Conservation (phyloP, 106 monocot species). For the Gastrodia elata region DNA sequence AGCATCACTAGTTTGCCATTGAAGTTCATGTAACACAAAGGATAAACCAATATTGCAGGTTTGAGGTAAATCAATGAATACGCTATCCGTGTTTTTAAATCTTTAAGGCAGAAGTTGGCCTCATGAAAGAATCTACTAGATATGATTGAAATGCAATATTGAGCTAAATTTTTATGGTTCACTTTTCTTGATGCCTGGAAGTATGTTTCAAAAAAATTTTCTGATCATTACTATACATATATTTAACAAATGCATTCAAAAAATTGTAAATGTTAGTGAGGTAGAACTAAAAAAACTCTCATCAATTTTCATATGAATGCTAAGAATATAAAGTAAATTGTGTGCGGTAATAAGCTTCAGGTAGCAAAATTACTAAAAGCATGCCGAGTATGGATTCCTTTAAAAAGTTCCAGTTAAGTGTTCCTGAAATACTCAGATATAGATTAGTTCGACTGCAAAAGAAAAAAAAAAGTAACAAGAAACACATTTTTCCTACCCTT, state of each 20-base stretch:
- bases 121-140: slow-evolving; percentile 23
- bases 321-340: background rate
- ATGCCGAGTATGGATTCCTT: slow-evolving; percentile 64
- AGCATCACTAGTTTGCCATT: slow-evolving; percentile 27
- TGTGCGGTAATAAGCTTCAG: background rate
- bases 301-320: background rate
- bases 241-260: slow-evolving; percentile 1
- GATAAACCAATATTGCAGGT: slow-evolving; percentile 29
- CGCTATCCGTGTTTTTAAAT: slow-evolving; percentile 13
- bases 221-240: background rate
- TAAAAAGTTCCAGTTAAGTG: slow-evolving; percentile 51
- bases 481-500: slow-evolving; percentile 39
- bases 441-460: background rate
- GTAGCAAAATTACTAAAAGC: slow-evolving; percentile 60
- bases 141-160: slow-evolving; percentile 54
- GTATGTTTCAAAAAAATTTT: background rate
- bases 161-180: slow-evolving; percentile 50
- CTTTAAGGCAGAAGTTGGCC: slow-evolving; percentile 5
- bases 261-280: background rate
- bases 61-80: slow-evolving; percentile 18
- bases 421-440: slow-evolving; percentile 28
- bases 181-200: slow-evolving; percentile 64
- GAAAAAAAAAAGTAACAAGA: slow-evolving; percentile 2
- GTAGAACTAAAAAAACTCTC: background rate
- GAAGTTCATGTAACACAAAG: slow-evolving; percentile 29